Evolutionary conservation across 148 eudicot genomes (phyloP).

Genomic region (Cornus florida): DNA sequence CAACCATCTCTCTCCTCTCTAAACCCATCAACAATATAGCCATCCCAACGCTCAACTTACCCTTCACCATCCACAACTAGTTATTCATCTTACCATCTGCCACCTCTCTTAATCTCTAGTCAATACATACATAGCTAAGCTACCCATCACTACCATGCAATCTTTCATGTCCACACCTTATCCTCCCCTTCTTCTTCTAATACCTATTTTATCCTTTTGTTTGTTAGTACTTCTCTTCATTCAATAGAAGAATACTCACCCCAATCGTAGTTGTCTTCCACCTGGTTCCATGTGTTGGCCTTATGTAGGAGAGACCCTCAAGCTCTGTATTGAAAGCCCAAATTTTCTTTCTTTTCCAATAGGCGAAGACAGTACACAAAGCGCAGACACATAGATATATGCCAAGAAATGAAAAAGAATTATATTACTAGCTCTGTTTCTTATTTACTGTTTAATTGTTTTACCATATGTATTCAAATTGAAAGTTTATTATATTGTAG

Average conservation of each 20-base stretch:
- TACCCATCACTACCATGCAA: background rate
- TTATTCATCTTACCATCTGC: background rate
- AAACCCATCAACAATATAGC: no score
- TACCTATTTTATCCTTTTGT: background rate
- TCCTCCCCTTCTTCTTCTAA: background rate
- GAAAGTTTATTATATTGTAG: no score
- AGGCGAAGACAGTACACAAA: slow-evolving; percentile 51
- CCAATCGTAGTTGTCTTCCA: slow-evolving; percentile 38
- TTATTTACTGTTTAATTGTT: no score
- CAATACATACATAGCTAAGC: background rate
- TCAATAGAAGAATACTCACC: slow-evolving; percentile 19
- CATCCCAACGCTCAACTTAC: background rate
- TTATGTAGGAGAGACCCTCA: slow-evolving; percentile 85
- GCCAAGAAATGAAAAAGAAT: no score
- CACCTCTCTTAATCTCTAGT: background rate
- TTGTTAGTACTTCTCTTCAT: slow-evolving; percentile 14
- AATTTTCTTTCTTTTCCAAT: slow-evolving; percentile 72
- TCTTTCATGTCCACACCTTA: background rate
- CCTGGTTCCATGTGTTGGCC: slow-evolving; percentile 98
- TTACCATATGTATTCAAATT: no score
- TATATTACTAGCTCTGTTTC: no score
- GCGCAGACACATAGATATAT: background rate
- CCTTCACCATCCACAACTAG: background rate
- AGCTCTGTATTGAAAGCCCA: slow-evolving; percentile 80
- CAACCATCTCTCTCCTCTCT: no score